Evolutionary conservation across 768 basidiomycete genomes (phyloP).

Genomic region (Lyophyllum atratum): DNA sequence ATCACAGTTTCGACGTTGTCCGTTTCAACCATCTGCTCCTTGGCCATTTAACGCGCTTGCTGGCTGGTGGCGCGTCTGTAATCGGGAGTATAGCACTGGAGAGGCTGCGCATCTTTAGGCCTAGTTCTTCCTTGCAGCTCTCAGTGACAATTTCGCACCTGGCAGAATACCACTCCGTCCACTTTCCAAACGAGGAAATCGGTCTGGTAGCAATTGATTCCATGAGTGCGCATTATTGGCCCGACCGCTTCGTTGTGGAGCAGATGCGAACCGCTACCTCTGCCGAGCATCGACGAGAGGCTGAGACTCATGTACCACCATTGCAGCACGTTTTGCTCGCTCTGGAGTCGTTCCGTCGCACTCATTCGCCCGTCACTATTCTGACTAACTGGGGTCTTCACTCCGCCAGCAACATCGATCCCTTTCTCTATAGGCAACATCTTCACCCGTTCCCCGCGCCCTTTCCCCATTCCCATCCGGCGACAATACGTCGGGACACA

Average conservation of each 20-base stretch:
- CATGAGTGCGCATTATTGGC: constrained; percentile 76
- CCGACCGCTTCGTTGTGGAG: constrained; percentile 67
- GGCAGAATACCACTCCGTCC: constrained; percentile 49
- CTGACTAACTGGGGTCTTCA: constrained; percentile 66
- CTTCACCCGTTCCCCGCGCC: constrained; percentile 35
- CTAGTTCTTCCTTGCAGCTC: constrained; percentile 66
- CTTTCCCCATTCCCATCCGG: neutral
- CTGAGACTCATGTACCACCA: constrained; percentile 21
- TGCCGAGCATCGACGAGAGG: constrained; percentile 7
- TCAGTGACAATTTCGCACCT: constrained; percentile 66
- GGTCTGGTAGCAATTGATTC: constrained; percentile 77
- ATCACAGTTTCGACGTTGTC: constrained; percentile 60
- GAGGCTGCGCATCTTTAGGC: constrained; percentile 68
- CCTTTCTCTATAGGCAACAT: constrained; percentile 49
- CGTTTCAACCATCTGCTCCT: constrained; percentile 57
- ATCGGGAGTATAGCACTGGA: constrained; percentile 40
- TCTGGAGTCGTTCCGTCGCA: constrained; percentile 47
- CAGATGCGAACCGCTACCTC: constrained; percentile 36
- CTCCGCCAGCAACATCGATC: constrained; percentile 1
- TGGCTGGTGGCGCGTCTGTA: constrained; percentile 24
- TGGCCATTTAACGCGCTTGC: constrained; percentile 40
- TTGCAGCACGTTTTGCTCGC: constrained; percentile 49
- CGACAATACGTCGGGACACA: neutral
- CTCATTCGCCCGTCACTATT: constrained; percentile 51
- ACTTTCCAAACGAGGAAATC: constrained; percentile 55